These are phyloP conservation scores for Kodamaea ohmeri DNA, from an alignment of 1,139 yeast genomes.

Conservation along the genomic window DNA sequence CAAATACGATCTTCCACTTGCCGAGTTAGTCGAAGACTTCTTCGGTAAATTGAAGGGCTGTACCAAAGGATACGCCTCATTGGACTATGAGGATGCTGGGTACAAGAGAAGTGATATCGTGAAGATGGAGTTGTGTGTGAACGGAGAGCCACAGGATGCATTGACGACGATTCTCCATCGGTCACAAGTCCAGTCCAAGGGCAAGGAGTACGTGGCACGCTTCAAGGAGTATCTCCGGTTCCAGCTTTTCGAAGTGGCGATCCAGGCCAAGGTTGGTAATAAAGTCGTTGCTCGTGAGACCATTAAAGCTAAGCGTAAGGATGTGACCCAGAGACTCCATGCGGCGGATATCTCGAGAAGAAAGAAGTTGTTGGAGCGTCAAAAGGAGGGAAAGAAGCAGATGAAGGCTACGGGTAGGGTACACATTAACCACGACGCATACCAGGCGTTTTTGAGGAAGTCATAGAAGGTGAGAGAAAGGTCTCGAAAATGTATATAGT, in stretches of 20 bases:
- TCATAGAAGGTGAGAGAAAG: slow-evolving; percentile 15
- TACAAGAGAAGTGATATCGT: slow-evolving; percentile 77
- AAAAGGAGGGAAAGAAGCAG: slow-evolving; percentile 89
- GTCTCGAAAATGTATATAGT: slow-evolving; percentile 8
- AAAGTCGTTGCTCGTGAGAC: slow-evolving; percentile 89
- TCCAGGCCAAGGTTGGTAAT: slow-evolving; percentile 86
- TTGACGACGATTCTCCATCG: slow-evolving; percentile 85
- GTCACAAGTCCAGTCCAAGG: slow-evolving; percentile 69
- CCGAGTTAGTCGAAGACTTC: slow-evolving; percentile 90
- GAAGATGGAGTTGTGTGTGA: slow-evolving; percentile 83
- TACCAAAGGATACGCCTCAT: slow-evolving; percentile 89
- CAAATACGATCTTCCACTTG: slow-evolving; percentile 78
- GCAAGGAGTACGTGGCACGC: slow-evolving; percentile 77
- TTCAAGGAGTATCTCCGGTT: slow-evolving; percentile 76
- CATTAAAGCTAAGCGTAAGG: slow-evolving; percentile 88
- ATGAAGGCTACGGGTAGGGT: slow-evolving; percentile 81
- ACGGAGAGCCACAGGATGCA: slow-evolving; percentile 90
- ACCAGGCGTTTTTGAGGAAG: slow-evolving; percentile 61
- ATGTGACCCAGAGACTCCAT: slow-evolving; percentile 85
- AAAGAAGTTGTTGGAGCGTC: slow-evolving; percentile 82
- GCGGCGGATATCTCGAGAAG: slow-evolving; percentile 92
- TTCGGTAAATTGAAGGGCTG: slow-evolving; percentile 89
- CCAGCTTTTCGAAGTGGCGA: slow-evolving; percentile 88
- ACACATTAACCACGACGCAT: slow-evolving; percentile 78
- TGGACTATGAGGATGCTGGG: slow-evolving; percentile 94